Evolutionary conservation across 306 rosid species (phyloP), one percentile per base, ranked within the genome.

Genomic region (Glycine latifolia): DNA sequence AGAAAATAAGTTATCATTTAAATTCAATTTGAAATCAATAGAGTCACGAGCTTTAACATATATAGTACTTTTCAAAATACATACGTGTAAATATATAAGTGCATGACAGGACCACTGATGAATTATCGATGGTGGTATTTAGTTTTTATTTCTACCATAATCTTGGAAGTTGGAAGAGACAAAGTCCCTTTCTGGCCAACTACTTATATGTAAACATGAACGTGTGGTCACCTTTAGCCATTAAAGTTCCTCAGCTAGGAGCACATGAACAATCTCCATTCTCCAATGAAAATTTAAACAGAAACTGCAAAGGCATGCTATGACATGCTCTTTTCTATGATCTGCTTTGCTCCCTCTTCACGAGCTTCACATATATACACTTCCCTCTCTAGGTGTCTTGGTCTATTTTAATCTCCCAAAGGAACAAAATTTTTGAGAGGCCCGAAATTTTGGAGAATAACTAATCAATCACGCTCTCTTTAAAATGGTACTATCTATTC

Each of bases 121-220:
- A 76, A n/a, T 26, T 26, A 26, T 13, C 4, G 54, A 48, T 65
- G 33, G 52, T 6, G 77, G 37, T 39, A 10, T 60, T 59, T 59
- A 17, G 78, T 15, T 52, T 3, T 39, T 26, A 1, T 2, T 75
- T 1, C 8, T 26, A 67, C 78, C 81, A 67, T 15, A 43, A 31
- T 60, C 54, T 61, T 56, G 75, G 84, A 53, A 67, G 50, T 48
- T 31, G 68, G 85, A 81, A 70, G 31, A 26, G 77, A 73, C 82
- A 71, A 54, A 58, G 89, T 79, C 82, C 50, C 78, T 78, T 81
- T 85, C 87, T 78, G 13, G 81, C 85, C 84, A 82, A 80, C 87
- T 79, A 82, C 79, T 80, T 81, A 68, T 8, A 35, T 14, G 58
- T 73, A 37, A 62, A 82, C 67, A 71, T 63, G 49, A 59, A 61